Percentiles rank a stretch among this genome's conserved stretches.
These are phyloP conservation scores for Brettanomyces naardenensis DNA, from an alignment of 805 yeast species.

Conservation along the genomic window DNA sequence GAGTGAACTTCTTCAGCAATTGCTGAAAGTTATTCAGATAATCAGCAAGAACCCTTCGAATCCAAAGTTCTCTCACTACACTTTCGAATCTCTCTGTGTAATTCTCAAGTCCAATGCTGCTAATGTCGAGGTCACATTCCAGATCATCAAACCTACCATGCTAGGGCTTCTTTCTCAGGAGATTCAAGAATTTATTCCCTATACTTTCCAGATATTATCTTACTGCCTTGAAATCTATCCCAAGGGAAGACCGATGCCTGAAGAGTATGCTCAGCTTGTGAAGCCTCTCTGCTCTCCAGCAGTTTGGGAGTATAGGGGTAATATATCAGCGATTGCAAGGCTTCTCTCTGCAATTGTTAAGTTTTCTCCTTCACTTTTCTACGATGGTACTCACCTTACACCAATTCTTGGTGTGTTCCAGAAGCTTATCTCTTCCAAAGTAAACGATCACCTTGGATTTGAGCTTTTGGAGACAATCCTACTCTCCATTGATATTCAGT, in stretches of 20 bases:
- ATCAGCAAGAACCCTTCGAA: conserved; percentile 90
- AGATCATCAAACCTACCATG: conserved; percentile 56
- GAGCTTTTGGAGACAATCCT: conserved; percentile 73
- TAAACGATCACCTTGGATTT: conserved; percentile 76
- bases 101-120: conserved; percentile 45
- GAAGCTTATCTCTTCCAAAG: conserved; percentile 77
- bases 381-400: conserved; percentile 35
- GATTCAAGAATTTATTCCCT: conserved; percentile 91
- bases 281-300: conserved; percentile 83
- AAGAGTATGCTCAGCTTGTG: conserved; percentile 53
- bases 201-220: conserved; percentile 84
- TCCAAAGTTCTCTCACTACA: conserved; percentile 85
- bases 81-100: conserved; percentile 82
- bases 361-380: conserved; percentile 36
- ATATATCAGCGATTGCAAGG: conserved; percentile 87
- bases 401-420: conserved; percentile 96
- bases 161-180: conserved; percentile 68
- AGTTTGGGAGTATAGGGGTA: conserved; percentile 90
- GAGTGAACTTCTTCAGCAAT: conserved; percentile 48
- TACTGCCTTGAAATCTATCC: conserved; percentile 62
- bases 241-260: conserved; percentile 44
- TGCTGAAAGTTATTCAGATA: conserved; percentile 58
- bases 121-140: conserved; percentile 35
- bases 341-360: conserved; percentile 59
- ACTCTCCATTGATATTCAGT: conserved; percentile 40